Conservation (phyloP, 306 rosid genomes). For the Medicago arabica region DNA sequence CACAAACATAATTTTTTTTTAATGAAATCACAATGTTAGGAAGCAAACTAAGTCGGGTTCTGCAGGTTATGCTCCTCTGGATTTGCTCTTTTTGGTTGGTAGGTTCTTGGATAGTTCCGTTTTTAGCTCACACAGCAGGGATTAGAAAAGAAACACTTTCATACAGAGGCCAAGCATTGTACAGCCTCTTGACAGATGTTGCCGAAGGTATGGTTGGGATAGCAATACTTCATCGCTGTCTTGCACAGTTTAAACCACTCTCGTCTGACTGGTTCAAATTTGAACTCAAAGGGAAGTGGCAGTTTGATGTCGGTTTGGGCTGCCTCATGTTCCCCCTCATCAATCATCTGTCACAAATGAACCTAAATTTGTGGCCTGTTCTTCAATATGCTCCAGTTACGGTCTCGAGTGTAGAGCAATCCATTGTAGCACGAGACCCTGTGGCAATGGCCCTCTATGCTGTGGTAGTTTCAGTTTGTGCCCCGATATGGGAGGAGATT, state of each 20-base stretch:
- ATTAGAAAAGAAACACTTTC: constrained; percentile 64
- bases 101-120: constrained; percentile 71
- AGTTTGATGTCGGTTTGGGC: constrained; percentile 59
- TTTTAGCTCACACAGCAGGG: constrained; percentile 61
- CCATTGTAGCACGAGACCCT: constrained; percentile 63
- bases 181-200: constrained; percentile 60
- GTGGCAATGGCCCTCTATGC: constrained; percentile 71
- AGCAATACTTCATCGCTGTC: constrained; percentile 59
- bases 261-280: constrained; percentile 63
- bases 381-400: constrained; percentile 62
- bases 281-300: constrained; percentile 59
- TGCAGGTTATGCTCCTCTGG: constrained; percentile 73
- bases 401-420: constrained; percentile 65
- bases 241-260: constrained; percentile 59
- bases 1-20: neutral
- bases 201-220: constrained; percentile 66
- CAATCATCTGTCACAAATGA: constrained; percentile 60
- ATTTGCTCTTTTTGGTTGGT: constrained; percentile 67
- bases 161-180: constrained; percentile 66
- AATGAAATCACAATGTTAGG: constrained; percentile 16
- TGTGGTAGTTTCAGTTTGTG: constrained; percentile 62
- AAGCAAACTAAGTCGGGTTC: constrained; percentile 43
- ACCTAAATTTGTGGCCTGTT: constrained; percentile 58
- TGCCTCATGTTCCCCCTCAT: constrained; percentile 68
- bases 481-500: constrained; percentile 69